phyloP scores from a whole-genome alignment of 2,329 filamentous ascomycete genomes.

The Aspergillus arachidicola region DNA sequence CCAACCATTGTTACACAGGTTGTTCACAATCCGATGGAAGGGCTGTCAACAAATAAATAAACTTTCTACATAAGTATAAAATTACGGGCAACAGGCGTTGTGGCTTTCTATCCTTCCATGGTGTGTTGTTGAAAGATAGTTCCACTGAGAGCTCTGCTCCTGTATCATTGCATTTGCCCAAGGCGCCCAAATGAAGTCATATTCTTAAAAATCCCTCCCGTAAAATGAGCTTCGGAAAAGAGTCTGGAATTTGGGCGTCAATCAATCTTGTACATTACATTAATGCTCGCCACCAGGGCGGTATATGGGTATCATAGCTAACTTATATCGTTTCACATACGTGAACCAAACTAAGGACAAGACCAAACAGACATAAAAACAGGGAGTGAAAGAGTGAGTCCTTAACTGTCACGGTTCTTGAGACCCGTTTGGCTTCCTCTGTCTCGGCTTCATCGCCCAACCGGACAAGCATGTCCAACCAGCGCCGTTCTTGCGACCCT shows the following conservation, averaged over 20 bases:
- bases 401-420: slow-evolving; percentile 7
- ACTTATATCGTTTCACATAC: slow-evolving; percentile 1
- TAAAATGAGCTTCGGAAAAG: background rate
- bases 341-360: slow-evolving; percentile 7
- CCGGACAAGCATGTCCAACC: slow-evolving; percentile 64
- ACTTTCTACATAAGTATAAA: background rate
- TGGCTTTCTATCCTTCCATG: background rate
- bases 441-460: slow-evolving; percentile 57
- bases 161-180: background rate
- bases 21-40: background rate
- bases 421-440: slow-evolving; percentile 12
- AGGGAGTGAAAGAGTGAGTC: slow-evolving; percentile 5
- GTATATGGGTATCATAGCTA: slow-evolving; percentile 15
- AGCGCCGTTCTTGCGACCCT: slow-evolving; percentile 59
- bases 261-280: slow-evolving; percentile 19
- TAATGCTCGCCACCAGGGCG: slow-evolving; percentile 20
- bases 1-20: background rate
- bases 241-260: background rate
- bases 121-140: background rate
- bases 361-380: slow-evolving; percentile 5
- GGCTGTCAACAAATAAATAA: background rate
- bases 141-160: background rate
- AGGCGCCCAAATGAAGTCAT: background rate
- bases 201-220: background rate
- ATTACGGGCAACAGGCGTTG: background rate